Evolutionary conservation across 257 asterid species (phyloP).

Genomic region (Solanum etuberosum): DNA sequence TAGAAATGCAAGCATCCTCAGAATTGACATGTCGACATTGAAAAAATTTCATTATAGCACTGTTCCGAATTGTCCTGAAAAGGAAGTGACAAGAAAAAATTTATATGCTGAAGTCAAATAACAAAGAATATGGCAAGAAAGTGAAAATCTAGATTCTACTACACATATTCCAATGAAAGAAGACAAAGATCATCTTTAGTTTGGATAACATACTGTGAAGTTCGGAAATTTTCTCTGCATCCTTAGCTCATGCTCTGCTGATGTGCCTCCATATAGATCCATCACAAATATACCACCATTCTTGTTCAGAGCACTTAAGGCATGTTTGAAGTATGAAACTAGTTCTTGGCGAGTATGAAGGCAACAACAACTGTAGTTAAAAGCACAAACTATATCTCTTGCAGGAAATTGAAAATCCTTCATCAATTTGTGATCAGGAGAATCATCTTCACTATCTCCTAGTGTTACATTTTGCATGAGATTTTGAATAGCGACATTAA

Average conservation of each 20-base stretch:
- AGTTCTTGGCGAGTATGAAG: conserved; percentile 78
- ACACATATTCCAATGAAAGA: not conserved
- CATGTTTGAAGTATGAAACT: conserved; percentile 72
- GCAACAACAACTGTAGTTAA: conserved; percentile 97
- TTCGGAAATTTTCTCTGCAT: conserved; percentile 85
- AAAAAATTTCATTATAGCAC: not conserved
- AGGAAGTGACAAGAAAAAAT: not conserved
- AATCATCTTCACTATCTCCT: conserved; percentile 24
- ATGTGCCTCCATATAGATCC: conserved; percentile 95
- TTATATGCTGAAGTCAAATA: not conserved
- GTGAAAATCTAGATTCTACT: not conserved
- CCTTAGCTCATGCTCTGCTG: conserved; percentile 76
- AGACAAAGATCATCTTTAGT: not conserved
- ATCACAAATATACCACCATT: conserved; percentile 85
- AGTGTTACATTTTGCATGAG: conserved; percentile 20
- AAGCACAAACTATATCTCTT: conserved; percentile 94
- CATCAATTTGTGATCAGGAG: conserved; percentile 21
- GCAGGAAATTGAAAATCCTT: conserved; percentile 48
- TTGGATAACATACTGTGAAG: conserved; percentile 48
- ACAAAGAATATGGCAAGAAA: not conserved
- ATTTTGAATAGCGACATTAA: conserved; percentile 29
- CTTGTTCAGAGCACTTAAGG: conserved; percentile 36
- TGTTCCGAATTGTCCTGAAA: not conserved
- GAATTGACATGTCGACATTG: not conserved
- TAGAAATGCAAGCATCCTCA: not conserved